phyloP scores from a whole-genome alignment of 495 filamentous ascomycete species.

The Penicillium coffeae region DNA sequence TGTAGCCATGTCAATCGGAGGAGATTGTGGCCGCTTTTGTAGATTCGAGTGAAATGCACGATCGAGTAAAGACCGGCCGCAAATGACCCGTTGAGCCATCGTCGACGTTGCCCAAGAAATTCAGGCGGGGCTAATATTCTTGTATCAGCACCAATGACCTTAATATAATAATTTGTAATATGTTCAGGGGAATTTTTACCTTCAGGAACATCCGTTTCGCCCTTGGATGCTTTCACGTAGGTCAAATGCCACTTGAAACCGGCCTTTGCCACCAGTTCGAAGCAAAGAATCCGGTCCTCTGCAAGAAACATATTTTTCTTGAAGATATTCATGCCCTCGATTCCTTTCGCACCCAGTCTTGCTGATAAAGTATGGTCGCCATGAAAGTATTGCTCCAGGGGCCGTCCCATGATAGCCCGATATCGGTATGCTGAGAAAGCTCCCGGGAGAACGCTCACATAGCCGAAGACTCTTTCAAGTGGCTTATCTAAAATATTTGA shows the following conservation, averaged over 20 bases:
- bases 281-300: slow-evolving; percentile 97
- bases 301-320: slow-evolving; percentile 99
- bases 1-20: slow-evolving; percentile 93
- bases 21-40: slow-evolving; percentile 89
- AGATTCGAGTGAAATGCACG: slow-evolving; percentile 97
- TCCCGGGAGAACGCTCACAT: slow-evolving; percentile 92
- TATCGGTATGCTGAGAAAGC: slow-evolving; percentile 97
- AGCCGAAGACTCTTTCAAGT: slow-evolving; percentile 89
- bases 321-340: slow-evolving; percentile 99
- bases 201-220: slow-evolving; percentile 94
- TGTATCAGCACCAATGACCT: too few relatives aligned
- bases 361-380: slow-evolving; percentile 94
- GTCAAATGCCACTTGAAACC: slow-evolving; percentile 96
- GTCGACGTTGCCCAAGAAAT: slow-evolving; percentile 89
- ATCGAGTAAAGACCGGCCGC: slow-evolving; percentile 90
- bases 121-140: too few relatives aligned
- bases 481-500: slow-evolving; percentile 97
- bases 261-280: slow-evolving; percentile 96
- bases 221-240: slow-evolving; percentile 97
- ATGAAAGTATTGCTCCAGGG: slow-evolving; percentile 96
- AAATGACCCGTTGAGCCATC: slow-evolving; percentile 97
- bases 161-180: too few relatives aligned
- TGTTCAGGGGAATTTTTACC: too few relatives aligned
- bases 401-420: slow-evolving; percentile 92
- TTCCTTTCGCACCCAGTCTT: slow-evolving; percentile 90